phyloP scores from a whole-genome alignment of 352 stramenopile species.

The Phytopythium oedochilum region DNA sequence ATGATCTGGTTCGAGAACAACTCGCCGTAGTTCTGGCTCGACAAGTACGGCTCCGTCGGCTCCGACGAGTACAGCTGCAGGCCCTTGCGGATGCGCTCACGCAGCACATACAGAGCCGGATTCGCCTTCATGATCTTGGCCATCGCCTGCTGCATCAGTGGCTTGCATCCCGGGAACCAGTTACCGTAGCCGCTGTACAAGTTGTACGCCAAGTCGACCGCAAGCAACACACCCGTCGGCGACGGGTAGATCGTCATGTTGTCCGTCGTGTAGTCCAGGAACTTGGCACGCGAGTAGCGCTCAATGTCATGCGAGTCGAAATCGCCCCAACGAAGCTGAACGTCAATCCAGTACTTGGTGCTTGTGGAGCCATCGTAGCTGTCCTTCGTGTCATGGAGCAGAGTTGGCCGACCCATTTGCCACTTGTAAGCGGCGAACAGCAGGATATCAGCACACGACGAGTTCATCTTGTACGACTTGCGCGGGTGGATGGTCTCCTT shows the following conservation, averaged over 20 bases:
- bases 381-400: constrained; percentile 95
- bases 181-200: constrained; percentile 99
- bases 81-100: constrained; percentile 99
- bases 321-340: constrained; percentile 99
- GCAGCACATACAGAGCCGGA: constrained; percentile 98
- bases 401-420: constrained; percentile 84
- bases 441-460: constrained; percentile 98
- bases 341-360: constrained; percentile 99
- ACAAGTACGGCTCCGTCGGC: constrained; percentile 99
- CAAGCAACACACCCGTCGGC: constrained; percentile 96
- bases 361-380: constrained; percentile 94
- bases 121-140: constrained; percentile 99
- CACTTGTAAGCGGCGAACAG: constrained; percentile 99
- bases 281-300: constrained; percentile 98
- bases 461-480: constrained; percentile 99
- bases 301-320: constrained; percentile 99
- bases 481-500: constrained; percentile 99
- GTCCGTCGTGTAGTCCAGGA: constrained; percentile 99
- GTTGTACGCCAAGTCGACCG: constrained; percentile 99
- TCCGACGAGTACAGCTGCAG: constrained; percentile 99
- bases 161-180: constrained; percentile 99
- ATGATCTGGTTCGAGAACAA: constrained; percentile 99
- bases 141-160: constrained; percentile 99
- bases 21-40: constrained; percentile 99
- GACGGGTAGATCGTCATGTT: constrained; percentile 99